Percentiles rank a stretch among this genome's conserved stretches.
These are phyloP conservation scores for Debaryomyces sp. DNA, from an alignment of 1,139 yeast genomes.

Conservation along the genomic window DNA sequence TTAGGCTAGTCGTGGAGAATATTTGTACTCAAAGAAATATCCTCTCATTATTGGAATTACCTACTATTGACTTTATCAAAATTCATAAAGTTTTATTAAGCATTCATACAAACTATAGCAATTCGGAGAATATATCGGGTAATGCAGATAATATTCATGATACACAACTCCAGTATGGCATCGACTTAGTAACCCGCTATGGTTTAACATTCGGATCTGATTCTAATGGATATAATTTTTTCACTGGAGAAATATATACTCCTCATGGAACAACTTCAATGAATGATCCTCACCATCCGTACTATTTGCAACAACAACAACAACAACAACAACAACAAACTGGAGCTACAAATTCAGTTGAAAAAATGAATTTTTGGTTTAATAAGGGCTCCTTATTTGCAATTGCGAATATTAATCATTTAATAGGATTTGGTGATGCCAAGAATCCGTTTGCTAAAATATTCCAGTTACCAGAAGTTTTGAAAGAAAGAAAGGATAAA, in stretches of 20 bases:
- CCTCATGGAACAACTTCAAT: slow-evolving; percentile 32
- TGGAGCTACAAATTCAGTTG: slow-evolving; percentile 41
- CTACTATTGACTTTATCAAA: slow-evolving; percentile 66
- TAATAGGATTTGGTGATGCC: slow-evolving; percentile 77
- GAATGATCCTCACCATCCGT: slow-evolving; percentile 35
- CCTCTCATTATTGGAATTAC: slow-evolving; percentile 57
- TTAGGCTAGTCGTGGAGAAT: slow-evolving; percentile 75
- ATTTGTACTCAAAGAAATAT: slow-evolving; percentile 74
- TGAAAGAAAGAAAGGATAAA: slow-evolving; percentile 70
- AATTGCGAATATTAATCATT: slow-evolving; percentile 69
- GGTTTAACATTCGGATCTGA: slow-evolving; percentile 74
- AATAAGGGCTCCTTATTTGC: slow-evolving; percentile 77
- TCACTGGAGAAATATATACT: slow-evolving; percentile 52
- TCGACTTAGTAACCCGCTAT: slow-evolving; percentile 66
- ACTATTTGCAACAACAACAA: slow-evolving; percentile 22
- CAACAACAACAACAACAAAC: slow-evolving; percentile 17
- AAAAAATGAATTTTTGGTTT: slow-evolving; percentile 71
- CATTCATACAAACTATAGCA: slow-evolving; percentile 48
- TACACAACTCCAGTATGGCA: slow-evolving; percentile 52
- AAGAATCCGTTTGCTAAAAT: slow-evolving; percentile 73
- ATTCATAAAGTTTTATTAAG: slow-evolving; percentile 62
- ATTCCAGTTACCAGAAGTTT: slow-evolving; percentile 69
- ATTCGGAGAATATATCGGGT: slow-evolving; percentile 16
- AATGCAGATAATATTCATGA: slow-evolving; percentile 38
- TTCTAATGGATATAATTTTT: slow-evolving; percentile 66